Conservation (phyloP, 73 alveolate genomes). For the Tetrahymena borealis region DNA sequence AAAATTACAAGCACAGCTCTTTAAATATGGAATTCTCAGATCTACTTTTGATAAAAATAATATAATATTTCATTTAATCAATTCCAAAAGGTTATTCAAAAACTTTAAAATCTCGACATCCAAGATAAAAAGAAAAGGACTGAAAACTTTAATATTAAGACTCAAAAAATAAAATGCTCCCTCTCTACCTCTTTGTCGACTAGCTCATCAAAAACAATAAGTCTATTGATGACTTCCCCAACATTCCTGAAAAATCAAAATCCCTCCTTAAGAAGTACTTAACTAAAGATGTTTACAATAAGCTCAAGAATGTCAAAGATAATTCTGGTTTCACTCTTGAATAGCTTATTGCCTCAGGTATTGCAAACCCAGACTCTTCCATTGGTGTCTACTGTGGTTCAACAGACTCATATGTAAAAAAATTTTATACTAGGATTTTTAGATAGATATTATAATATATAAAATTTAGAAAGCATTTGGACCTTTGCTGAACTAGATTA, state of each 20-base stretch:
- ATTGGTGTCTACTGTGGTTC: conserved; percentile 39
- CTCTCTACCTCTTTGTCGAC: not conserved
- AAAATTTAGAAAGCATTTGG: not conserved
- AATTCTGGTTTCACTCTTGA: conserved; percentile 27
- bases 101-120: not conserved
- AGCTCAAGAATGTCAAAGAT: conserved; percentile 11
- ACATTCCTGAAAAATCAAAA: conserved; percentile 15
- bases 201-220: not conserved
- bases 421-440: not conserved
- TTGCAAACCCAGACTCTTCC: conserved; percentile 11
- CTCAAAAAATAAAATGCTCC: not conserved
- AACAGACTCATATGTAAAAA: conserved; percentile 22
- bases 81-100: too few species aligned
- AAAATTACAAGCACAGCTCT: not conserved
- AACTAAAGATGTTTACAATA: conserved; percentile 27
- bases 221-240: conserved; percentile 23
- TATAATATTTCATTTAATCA: too few species aligned
- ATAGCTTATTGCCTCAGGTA: conserved; percentile 31
- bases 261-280: conserved; percentile 32
- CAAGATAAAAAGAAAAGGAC: not conserved
- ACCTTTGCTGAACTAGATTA: not conserved
- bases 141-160: not conserved
- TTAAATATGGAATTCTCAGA: too few species aligned
- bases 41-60: too few species aligned
- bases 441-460: not conserved